Evolutionary conservation across 495 filamentous ascomycete genomes (phyloP).

Genomic region (Penicillium manginii): DNA sequence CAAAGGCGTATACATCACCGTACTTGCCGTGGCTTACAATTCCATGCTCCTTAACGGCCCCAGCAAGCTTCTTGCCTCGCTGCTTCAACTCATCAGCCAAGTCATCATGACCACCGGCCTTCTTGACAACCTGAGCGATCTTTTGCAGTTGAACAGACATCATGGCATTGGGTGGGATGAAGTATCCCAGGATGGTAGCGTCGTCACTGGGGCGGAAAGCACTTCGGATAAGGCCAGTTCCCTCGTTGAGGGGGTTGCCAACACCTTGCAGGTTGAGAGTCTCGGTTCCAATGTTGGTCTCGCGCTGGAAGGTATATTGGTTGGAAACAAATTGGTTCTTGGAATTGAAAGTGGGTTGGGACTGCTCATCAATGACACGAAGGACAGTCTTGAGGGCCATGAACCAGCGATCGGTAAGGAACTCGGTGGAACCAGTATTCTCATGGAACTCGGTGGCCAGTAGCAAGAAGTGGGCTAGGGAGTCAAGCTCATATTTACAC

Average conservation of each 20-base stretch:
- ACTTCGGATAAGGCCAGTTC: conserved; percentile 84
- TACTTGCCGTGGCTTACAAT: conserved; percentile 82
- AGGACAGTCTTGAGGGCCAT: conserved; percentile 75
- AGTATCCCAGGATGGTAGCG: conserved; percentile 93
- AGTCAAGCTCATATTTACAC: conserved; percentile 99
- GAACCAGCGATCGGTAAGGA: conserved; percentile 80
- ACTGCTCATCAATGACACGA: conserved; percentile 74
- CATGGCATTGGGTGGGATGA: conserved; percentile 95
- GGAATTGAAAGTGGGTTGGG: conserved; percentile 74
- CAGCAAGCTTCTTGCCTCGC: conserved; percentile 70
- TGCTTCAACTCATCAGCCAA: conserved; percentile 56
- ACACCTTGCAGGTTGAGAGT: conserved; percentile 80
- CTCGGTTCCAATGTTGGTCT: conserved; percentile 83
- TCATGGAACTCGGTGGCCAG: conserved; percentile 85
- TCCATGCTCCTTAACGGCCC: conserved; percentile 86
- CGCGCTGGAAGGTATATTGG: conserved; percentile 83
- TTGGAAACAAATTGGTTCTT: conserved; percentile 67
- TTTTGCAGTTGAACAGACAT: conserved; percentile 89
- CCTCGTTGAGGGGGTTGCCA: conserved; percentile 87
- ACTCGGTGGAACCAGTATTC: conserved; percentile 74
- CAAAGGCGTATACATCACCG: conserved; percentile 92
- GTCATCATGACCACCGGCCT: conserved; percentile 55
- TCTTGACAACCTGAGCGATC: conserved; percentile 67
- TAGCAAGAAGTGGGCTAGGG: conserved; percentile 86
- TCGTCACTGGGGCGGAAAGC: conserved; percentile 98